Base-by-base conservation (phyloP, 345 rosid species). In the Hirschfeldia incana region DNA sequence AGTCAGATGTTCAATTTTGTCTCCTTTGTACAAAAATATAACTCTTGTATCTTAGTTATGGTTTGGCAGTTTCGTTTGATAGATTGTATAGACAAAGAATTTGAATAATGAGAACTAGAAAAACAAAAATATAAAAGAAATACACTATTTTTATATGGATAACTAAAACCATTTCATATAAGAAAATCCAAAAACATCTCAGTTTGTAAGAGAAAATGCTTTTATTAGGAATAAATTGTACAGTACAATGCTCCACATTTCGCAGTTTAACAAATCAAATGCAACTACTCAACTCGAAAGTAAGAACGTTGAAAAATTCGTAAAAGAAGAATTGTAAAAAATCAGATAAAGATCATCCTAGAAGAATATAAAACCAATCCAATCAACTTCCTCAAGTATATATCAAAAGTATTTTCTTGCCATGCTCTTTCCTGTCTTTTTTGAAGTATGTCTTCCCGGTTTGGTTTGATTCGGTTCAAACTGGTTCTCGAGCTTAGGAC, bases 341-440 rank as follows among this genome's bases (percentile, higher is more conserved):
- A 70, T 55, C 58, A 67, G 1, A 76, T 21, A 12, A 59, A 34
- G 11, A 17, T 44, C 5, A 76, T 42, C 44, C 33, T 68, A 17
- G 49, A 75, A 28, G 73, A 57, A 16, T 16, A 69, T 44, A 70
- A 46, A 49, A 49, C 64, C 55, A 69, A 69, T 69, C 80, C n/a
- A 70, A 62, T 63, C 69, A 60, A 69, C 4, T n/a, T 11, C 58
- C 62, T 65, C 71, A n/a, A 6, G 32, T 39, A 64, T 1, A 53
- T 55, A 33, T 7, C 76, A 66, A 32, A 66, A 21, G 67, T 58
- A 3, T 39, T 17, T 65, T 72, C 62, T 65, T 66, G 32, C n/a
- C 12, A 26, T 59, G 39, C 65, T 73, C 62, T 72, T 4, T 27
- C 72, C 68, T 30, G 7, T 42, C 21, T 13, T 42, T 39, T 21